Percentiles rank a stretch among this genome's conserved stretches.
Evolutionary conservation across 176 grass and related monocot genomes (phyloP).

Genomic region (Dendrocalamus sinicus): DNA sequence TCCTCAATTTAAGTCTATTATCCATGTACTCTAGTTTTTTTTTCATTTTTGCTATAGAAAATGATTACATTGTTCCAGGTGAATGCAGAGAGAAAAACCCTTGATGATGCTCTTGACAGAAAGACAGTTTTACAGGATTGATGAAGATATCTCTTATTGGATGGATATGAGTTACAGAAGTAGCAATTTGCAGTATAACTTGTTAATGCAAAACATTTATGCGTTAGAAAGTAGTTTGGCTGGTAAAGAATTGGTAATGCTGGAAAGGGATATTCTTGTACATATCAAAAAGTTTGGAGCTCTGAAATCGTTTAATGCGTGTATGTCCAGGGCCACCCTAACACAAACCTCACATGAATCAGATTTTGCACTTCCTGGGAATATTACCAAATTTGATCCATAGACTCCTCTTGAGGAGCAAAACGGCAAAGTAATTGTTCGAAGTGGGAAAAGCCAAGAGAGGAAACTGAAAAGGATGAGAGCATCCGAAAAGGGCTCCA

Average conservation of each 20-base stretch:
- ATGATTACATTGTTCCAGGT: slow-evolving; percentile 39
- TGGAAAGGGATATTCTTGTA: slow-evolving; percentile 69
- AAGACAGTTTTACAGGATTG: slow-evolving; percentile 23
- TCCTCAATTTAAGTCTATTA: background rate
- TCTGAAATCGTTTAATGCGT: slow-evolving; percentile 55
- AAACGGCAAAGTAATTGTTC: slow-evolving; percentile 43
- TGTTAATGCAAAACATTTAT: slow-evolving; percentile 79
- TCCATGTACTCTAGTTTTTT: background rate
- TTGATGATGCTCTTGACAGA: slow-evolving; percentile 29
- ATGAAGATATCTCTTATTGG: slow-evolving; percentile 42
- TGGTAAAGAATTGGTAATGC: slow-evolving; percentile 47
- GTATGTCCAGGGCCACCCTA: slow-evolving; percentile 34
- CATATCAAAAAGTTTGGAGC: slow-evolving; percentile 68
- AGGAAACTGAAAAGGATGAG: slow-evolving; percentile 72
- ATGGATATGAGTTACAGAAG: slow-evolving; percentile 38
- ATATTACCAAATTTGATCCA: slow-evolving; percentile 9
- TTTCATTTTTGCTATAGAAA: slow-evolving; percentile 24
- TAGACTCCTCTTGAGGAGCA: slow-evolving; percentile 38
- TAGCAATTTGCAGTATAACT: slow-evolving; percentile 42
- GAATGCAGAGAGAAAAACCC: slow-evolving; percentile 34
- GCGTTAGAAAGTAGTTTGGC: slow-evolving; percentile 64
- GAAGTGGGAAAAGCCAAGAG: slow-evolving; percentile 61
- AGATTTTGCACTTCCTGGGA: slow-evolving; percentile 38
- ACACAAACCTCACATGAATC: slow-evolving; percentile 24
- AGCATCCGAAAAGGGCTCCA: slow-evolving; percentile 47